Conservation (phyloP, 306 rosid genomes). For the Canavalia ensiformis region DNA sequence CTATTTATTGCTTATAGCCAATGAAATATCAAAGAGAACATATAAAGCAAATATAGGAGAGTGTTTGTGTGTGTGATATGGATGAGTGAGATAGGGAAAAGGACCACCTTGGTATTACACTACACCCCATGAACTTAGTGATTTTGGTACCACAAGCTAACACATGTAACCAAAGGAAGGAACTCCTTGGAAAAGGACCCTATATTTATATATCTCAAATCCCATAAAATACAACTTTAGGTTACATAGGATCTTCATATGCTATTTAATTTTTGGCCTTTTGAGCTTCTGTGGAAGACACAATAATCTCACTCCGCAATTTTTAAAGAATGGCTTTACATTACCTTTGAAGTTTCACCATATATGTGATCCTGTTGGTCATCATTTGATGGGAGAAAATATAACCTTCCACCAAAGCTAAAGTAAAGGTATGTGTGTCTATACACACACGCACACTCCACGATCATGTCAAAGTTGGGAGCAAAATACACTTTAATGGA, state of each 20-base stretch:
- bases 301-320: conserved; percentile 57
- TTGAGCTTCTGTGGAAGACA: conserved; percentile 54
- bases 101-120: no score
- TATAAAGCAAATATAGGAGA: no score
- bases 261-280: conserved; percentile 44
- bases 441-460: neutral
- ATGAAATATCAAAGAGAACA: no score
- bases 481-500: conserved; percentile 64
- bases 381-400: conserved; percentile 62
- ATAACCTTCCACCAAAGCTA: conserved; percentile 57
- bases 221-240: conserved; percentile 57
- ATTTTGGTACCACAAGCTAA: neutral
- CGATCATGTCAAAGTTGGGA: conserved; percentile 58
- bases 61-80: no score
- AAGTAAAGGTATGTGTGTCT: no score
- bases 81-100: neutral
- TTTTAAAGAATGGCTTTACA: conserved; percentile 18
- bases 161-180: conserved; percentile 19
- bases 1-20: neutral
- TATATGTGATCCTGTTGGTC: conserved; percentile 25
- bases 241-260: conserved; percentile 53
- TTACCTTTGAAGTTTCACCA: no score
- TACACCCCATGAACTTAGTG: neutral
- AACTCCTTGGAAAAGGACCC: conserved; percentile 48
- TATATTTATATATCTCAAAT: conserved; percentile 11